These are phyloP conservation scores for Colletotrichum sp. DNA, from an alignment of 2,329 filamentous ascomycete genomes.

Conservation along the genomic window DNA sequence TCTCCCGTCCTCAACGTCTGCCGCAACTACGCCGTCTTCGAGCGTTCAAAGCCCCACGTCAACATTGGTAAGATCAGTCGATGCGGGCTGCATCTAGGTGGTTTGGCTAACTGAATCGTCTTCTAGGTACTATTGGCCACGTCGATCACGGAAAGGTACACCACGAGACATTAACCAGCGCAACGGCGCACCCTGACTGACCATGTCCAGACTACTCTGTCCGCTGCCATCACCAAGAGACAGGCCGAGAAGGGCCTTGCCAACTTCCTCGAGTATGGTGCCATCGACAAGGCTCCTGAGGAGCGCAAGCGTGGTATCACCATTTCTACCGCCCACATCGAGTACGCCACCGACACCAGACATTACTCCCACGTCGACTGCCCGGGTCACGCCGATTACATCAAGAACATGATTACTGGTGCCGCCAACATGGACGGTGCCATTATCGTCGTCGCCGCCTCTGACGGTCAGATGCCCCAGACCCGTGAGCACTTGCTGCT, in stretches of 20 bases:
- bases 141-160: constrained; percentile 98
- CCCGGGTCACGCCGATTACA: constrained; percentile 99
- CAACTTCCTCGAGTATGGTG: constrained; percentile 94
- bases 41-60: constrained; percentile 95
- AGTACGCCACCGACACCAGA: constrained; percentile 91
- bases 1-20: constrained; percentile 69
- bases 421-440: constrained; percentile 99
- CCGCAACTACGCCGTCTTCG: constrained; percentile 73
- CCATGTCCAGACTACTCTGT: constrained; percentile 84
- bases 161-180: not conserved
- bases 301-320: constrained; percentile 99
- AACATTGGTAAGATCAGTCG: constrained; percentile 77
- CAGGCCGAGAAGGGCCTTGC: constrained; percentile 94
- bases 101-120: constrained; percentile 20
- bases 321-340: constrained; percentile 97
- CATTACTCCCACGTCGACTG: constrained; percentile 99
- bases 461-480: constrained; percentile 99
- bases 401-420: constrained; percentile 99
- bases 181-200: constrained; percentile 17
- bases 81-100: not conserved
- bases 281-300: constrained; percentile 99
- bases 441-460: constrained; percentile 97
- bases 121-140: constrained; percentile 90
- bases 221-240: constrained; percentile 97
- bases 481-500: constrained; percentile 98